These are phyloP conservation scores for Fragaria iinumae DNA, from an alignment of 306 rosid species.

Conservation along the genomic window DNA sequence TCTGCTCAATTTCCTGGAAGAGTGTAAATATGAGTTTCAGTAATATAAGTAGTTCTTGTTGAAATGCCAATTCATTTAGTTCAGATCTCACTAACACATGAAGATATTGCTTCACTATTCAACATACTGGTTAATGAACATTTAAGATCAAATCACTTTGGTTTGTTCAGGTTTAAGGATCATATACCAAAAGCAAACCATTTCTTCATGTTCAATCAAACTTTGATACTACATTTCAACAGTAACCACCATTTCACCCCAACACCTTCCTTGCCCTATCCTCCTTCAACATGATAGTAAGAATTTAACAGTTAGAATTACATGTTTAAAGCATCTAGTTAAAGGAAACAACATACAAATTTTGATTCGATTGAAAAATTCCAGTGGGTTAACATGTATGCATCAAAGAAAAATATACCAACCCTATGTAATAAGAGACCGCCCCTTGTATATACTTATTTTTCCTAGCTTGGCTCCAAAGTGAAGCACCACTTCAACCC, in stretches of 20 bases:
- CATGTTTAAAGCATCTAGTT: background rate
- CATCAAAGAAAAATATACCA: no score
- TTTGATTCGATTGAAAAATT: no score
- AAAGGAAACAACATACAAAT: no score
- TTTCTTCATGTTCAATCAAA: constrained; percentile 3
- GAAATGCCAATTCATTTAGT: background rate
- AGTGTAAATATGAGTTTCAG: constrained; percentile 2
- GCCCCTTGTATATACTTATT: no score
- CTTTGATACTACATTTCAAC: background rate
- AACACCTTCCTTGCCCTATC: background rate
- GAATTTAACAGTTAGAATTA: background rate
- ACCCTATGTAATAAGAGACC: no score
- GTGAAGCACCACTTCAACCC: background rate
- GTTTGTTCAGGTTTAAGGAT: background rate
- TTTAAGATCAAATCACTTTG: background rate
- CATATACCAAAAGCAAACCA: background rate
- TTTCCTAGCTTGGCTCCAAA: background rate
- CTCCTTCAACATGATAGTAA: background rate
- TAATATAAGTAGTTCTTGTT: background rate
- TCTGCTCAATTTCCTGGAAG: background rate
- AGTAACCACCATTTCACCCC: background rate
- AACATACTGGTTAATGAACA: background rate
- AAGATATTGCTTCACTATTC: background rate
- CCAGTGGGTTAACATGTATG: no score
- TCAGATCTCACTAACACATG: background rate